Conservation (phyloP, 192 early-diverging fungal genomes). For the Coemansia sp. region DNA sequence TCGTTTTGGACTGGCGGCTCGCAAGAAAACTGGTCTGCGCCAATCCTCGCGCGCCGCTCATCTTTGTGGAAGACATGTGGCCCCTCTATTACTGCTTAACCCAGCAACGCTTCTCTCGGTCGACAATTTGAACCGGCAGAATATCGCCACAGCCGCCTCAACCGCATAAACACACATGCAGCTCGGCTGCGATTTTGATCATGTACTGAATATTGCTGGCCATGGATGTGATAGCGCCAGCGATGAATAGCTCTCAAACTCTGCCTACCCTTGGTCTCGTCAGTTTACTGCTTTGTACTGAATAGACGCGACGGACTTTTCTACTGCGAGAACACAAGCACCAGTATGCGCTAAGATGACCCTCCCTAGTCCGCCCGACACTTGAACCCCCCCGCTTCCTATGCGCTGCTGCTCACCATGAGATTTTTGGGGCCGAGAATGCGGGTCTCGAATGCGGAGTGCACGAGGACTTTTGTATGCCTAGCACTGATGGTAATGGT, state of each 20-base stretch:
- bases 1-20: neutral
- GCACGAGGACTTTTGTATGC: neutral
- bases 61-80: neutral
- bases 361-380: neutral
- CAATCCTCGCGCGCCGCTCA: neutral
- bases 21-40: neutral
- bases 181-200: neutral
- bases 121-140: neutral
- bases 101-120: neutral
- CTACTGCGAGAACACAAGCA: slow-evolving; percentile 5
- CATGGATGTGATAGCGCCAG: neutral
- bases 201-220: neutral
- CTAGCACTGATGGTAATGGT: neutral
- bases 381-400: neutral
- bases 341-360: neutral
- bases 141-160: neutral
- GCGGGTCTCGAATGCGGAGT: neutral
- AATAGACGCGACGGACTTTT: neutral
- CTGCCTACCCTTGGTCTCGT: neutral
- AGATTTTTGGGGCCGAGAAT: slow-evolving; percentile 2
- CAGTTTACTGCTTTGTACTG: neutral
- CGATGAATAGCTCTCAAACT: neutral
- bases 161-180: neutral
- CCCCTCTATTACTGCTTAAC: neutral
- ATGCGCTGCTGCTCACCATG: neutral